Base-by-base conservation (phyloP, 441 rosid genomes). In the Adansonia grandidieri region DNA sequence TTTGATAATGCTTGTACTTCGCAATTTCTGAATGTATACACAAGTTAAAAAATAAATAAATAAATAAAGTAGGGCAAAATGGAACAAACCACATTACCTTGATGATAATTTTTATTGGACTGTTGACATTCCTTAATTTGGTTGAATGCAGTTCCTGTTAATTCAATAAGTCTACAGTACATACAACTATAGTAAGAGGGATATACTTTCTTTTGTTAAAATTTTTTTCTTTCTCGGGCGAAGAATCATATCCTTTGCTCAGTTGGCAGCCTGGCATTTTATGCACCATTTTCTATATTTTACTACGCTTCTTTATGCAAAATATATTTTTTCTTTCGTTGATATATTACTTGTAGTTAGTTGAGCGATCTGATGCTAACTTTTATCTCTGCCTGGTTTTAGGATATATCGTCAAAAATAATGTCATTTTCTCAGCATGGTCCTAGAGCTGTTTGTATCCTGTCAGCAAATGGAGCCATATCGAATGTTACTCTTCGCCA, bases 381-480 rank as follows among this genome's bases (percentile, higher is more conserved):
- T 50, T 75, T 37, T 8, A 19, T 61, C 50, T 73, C 32, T 66
- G 15, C 69, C 20, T 65, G 48, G 75, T 71, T 85, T 54, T 85
- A 91, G 95, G 95, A 91, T 73, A 76, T 91, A 28, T 79, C 90
- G 1, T 84, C 92, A 4, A 89, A 88, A 81, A 87, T 89, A 70
- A 84, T 89, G 89, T 85, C 81, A 7, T 86, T 88, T 68, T 82
- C 91, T 77, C 90, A 85, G 78, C 83, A 88, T 42, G 90, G 91
- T 62, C 88, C 91, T 2, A 78, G 89, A 20, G 84, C 88, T 54
- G 87, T 89, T 76, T 91, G 95, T 74, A 86, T 91, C 72, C 66
- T 91, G 75, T 88, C 95, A 7, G 95, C 90, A 44, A 88, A 79
- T 82, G 95, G 95, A 77, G 78, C 90, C 80, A 85, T 91, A 81